phyloP scores from a whole-genome alignment of 2,329 filamentous ascomycete species.

The Claviceps paspali region DNA sequence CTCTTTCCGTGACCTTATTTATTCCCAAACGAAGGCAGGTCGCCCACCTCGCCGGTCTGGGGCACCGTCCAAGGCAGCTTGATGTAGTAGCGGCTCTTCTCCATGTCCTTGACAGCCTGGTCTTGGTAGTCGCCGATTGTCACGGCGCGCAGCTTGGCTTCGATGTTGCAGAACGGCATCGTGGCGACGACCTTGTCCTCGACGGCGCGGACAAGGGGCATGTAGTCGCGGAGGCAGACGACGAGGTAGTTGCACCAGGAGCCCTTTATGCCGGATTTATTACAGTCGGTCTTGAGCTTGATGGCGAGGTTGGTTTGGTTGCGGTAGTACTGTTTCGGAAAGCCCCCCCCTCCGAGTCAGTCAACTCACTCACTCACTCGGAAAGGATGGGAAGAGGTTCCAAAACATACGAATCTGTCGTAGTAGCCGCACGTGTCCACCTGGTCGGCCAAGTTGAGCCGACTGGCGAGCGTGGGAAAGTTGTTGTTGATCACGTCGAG shows the following conservation, averaged over 20 bases:
- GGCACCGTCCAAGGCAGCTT: neutral
- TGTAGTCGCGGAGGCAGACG: neutral
- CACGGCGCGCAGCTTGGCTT: neutral
- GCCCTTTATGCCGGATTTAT: neutral
- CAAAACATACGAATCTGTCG: neutral
- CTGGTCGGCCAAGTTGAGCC: neutral
- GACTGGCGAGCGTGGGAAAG: neutral
- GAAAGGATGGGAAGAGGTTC: too few relatives aligned
- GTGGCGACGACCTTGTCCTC: neutral
- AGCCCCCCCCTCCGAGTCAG: too few relatives aligned
- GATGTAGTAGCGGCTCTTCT: neutral
- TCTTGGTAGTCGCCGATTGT: neutral
- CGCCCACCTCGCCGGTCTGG: too few relatives aligned
- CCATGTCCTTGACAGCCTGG: neutral
- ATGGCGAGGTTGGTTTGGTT: neutral
- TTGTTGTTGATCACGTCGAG: neutral
- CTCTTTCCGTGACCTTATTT: too few relatives aligned
- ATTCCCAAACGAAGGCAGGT: too few relatives aligned
- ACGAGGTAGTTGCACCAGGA: constrained; percentile 1
- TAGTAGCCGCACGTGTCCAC: neutral
- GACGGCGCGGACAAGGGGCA: neutral
- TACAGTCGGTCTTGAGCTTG: neutral
- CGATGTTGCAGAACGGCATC: neutral
- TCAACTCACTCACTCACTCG: too few relatives aligned
- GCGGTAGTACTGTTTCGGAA: neutral